These are phyloP conservation scores for Elymus sibiricus DNA, from an alignment of 176 grass and related monocot species.

Conservation along the genomic window DNA sequence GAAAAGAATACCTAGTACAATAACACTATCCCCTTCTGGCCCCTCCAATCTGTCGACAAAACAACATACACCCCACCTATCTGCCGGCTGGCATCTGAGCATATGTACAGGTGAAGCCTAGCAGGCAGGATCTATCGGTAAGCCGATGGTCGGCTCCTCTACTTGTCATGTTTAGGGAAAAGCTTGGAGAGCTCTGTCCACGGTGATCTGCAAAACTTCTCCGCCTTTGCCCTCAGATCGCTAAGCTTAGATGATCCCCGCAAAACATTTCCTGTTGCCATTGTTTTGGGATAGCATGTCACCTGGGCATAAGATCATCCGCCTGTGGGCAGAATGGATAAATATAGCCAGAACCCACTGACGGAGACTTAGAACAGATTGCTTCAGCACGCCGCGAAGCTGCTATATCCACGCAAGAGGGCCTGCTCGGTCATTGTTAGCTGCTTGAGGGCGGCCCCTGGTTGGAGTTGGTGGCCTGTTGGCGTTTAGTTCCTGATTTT, in stretches of 20 bases:
- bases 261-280: slow-evolving; percentile 1
- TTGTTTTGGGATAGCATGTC: slow-evolving; percentile 10
- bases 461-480: slow-evolving; percentile 89
- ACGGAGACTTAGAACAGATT: not conserved
- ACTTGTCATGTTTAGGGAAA: slow-evolving; percentile 29
- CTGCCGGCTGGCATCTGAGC: slow-evolving; percentile 49
- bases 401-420: slow-evolving; percentile 76
- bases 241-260: slow-evolving; percentile 8
- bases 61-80: slow-evolving; percentile 29
- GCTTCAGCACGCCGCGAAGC: not conserved
- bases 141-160: slow-evolving; percentile 15
- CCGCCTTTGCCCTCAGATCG: not conserved
- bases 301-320: not conserved
- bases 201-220: slow-evolving; percentile 12
- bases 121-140: slow-evolving; percentile 21
- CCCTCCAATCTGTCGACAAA: slow-evolving; percentile 25
- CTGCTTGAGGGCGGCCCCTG: slow-evolving; percentile 88
- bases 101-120: slow-evolving; percentile 58
- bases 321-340: slow-evolving; percentile 15
- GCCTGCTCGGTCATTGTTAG: slow-evolving; percentile 58
- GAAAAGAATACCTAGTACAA: slow-evolving; percentile 67
- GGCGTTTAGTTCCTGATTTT: slow-evolving; percentile 85
- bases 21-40: slow-evolving; percentile 31
- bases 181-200: slow-evolving; percentile 23
- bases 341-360: slow-evolving; percentile 27